These are phyloP conservation scores for Vitis amurensis DNA, from an alignment of 164 flowering plant species.

Conservation along the genomic window DNA sequence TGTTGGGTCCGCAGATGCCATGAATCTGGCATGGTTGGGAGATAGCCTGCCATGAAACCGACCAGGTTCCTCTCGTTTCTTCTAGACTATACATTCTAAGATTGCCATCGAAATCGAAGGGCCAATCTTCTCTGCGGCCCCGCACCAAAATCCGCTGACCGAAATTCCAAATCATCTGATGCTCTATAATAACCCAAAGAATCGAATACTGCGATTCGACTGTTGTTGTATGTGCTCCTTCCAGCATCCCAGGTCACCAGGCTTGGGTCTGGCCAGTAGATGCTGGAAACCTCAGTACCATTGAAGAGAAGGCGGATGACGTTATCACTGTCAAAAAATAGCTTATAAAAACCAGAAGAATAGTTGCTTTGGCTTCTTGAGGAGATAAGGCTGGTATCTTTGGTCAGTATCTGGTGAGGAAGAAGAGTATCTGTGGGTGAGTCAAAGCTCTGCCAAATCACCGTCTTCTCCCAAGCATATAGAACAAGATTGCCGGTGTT, in stretches of 20 bases:
- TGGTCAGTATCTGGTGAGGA: constrained; percentile 32
- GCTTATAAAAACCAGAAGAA: constrained; percentile 35
- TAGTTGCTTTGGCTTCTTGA: constrained; percentile 24
- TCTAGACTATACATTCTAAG: constrained; percentile 22
- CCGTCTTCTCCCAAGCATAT: background rate
- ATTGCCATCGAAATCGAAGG: constrained; percentile 36
- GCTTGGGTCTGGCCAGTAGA: constrained; percentile 33
- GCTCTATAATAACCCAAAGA: constrained; percentile 18
- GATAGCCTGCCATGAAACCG: constrained; percentile 23
- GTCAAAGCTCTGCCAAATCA: constrained; percentile 43
- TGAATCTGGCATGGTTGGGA: constrained; percentile 19
- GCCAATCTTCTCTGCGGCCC: constrained; percentile 21
- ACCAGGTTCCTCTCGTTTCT: constrained; percentile 6
- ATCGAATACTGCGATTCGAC: constrained; percentile 25
- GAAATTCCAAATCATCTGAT: constrained; percentile 12
- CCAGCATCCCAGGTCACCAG: background rate
- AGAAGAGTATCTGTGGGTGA: constrained; percentile 48
- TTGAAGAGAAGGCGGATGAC: constrained; percentile 27
- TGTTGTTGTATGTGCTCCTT: constrained; percentile 20
- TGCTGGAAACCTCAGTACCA: constrained; percentile 21
- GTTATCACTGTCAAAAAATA: constrained; percentile 45
- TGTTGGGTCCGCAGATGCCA: constrained; percentile 27
- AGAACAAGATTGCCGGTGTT: no score
- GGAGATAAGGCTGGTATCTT: constrained; percentile 20
- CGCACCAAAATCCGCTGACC: constrained; percentile 15